Evolutionary conservation across 1,139 yeast genomes (phyloP).

Genomic region (Nakaseomyces uthaithaninus): DNA sequence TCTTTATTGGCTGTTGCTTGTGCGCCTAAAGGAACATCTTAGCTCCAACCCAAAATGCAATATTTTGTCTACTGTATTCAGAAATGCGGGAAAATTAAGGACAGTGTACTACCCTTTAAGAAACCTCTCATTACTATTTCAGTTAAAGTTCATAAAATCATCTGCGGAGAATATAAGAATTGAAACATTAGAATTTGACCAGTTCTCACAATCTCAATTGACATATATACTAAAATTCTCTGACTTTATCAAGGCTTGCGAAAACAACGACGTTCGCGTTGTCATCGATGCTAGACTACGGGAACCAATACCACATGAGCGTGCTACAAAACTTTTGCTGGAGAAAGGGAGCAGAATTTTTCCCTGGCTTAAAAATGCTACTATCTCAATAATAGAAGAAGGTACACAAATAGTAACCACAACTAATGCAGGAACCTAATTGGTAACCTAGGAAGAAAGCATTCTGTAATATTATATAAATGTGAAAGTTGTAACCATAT

Average conservation of each 20-base stretch:
- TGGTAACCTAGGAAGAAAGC: too few relatives aligned
- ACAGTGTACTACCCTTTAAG: neutral
- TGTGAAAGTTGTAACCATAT: too few relatives aligned
- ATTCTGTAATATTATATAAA: too few relatives aligned
- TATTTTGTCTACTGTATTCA: neutral
- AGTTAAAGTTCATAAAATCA: neutral
- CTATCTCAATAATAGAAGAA: neutral
- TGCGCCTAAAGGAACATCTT: neutral
- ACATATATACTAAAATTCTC: neutral
- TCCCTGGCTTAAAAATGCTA: slow-evolving; percentile 2
- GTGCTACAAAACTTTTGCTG: neutral
- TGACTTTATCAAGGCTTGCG: neutral
- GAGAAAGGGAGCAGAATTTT: slow-evolving; percentile 6
- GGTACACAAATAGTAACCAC: neutral
- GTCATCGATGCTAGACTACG: neutral
- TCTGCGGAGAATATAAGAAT: neutral
- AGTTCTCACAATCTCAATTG: neutral
- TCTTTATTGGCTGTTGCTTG: neutral
- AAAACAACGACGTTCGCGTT: neutral
- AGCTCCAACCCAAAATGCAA: neutral
- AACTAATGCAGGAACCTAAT: too few relatives aligned
- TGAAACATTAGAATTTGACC: neutral
- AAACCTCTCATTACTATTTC: neutral
- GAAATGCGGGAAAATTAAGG: neutral
- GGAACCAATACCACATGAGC: neutral